Base-by-base conservation (phyloP, 2,329 filamentous ascomycete species). In the Nigrospora oryzae region DNA sequence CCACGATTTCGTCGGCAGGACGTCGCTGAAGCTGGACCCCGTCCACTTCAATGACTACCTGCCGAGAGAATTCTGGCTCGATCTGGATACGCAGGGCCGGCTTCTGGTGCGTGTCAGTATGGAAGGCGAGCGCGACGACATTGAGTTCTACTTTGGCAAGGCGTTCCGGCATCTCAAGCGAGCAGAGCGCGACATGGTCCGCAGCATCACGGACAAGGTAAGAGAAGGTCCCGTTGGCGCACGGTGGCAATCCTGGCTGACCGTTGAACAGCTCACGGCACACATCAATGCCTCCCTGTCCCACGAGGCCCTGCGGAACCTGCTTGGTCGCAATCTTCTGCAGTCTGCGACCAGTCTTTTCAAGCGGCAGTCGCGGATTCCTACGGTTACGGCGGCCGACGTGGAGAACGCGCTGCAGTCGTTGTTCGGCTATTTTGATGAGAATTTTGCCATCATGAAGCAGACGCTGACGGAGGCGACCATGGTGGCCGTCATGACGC, bases 381-480 rank as follows among this genome's bases (percentile, higher is more conserved):
- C 80, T 40, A 74, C 75, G 1, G 72, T 84, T 11, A 84, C 87
- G 1, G 77, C 79, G 31, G 75, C 74, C 7, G 89, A 96, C 48
- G 76, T 95, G 16, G 84, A 88, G 52, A 84, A 84, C 53, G 89
- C 89, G 1, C 70, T 98, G 12, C 83, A 86, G 54, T 86, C 89
- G 5, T 75, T 98, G 1, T 93, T 96, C 61, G 79, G 82, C 44
- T 98, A 98, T 63, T 98, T 98, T 61, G 88, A 98, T 61, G 91
- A 96, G 62, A 98, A 98, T 59, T 98, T 98, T 65, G 89, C 89
- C 47, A 95, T 97, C 55, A 95, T 98, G 90, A 96, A 97, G 68
- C 83, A 93, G 64, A 96, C 91, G 1, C 72, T 98, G 46, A 97
- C 93, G 1, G 85, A 89, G 46, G 84, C 89, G 46, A 94, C 93